phyloP scores from a whole-genome alignment of 139 green algal species.

The Edaphochlamys debaryana region DNA sequence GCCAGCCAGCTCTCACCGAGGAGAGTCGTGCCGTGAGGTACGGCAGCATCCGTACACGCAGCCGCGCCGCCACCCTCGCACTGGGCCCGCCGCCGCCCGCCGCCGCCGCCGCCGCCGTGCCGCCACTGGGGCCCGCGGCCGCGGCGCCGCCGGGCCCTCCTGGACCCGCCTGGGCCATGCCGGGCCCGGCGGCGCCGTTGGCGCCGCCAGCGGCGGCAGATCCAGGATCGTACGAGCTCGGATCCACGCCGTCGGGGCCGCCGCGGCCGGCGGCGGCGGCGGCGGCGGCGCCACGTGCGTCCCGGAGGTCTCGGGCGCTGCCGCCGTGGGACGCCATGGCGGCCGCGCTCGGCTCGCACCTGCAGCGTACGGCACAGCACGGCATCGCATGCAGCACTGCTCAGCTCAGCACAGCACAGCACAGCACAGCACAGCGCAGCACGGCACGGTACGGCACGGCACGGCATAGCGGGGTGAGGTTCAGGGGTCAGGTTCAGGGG shows the following conservation, averaged over 20 bases:
- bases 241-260: not conserved
- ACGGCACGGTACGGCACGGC: no score
- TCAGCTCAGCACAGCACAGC: no score
- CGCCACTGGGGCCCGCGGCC: not conserved
- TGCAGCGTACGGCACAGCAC: no score
- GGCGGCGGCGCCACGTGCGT: not conserved
- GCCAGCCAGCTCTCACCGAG: constrained; percentile 2
- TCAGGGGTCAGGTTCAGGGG: no score
- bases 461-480: no score
- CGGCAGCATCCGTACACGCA: constrained; percentile 63
- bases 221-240: no score
- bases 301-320: not conserved
- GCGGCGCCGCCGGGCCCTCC: not conserved
- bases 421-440: no score
- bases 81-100: not conserved
- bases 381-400: no score
- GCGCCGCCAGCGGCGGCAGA: not conserved
- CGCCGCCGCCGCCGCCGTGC: not conserved
- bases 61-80: constrained; percentile 30
- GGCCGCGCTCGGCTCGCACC: constrained; percentile 23
- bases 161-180: not conserved
- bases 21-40: constrained; percentile 49
- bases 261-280: not conserved
- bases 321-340: constrained; percentile 2
- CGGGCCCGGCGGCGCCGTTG: no score